These are phyloP conservation scores for Pochonia chlamydosporia DNA, from an alignment of 2,329 filamentous ascomycete genomes.

Conservation along the genomic window DNA sequence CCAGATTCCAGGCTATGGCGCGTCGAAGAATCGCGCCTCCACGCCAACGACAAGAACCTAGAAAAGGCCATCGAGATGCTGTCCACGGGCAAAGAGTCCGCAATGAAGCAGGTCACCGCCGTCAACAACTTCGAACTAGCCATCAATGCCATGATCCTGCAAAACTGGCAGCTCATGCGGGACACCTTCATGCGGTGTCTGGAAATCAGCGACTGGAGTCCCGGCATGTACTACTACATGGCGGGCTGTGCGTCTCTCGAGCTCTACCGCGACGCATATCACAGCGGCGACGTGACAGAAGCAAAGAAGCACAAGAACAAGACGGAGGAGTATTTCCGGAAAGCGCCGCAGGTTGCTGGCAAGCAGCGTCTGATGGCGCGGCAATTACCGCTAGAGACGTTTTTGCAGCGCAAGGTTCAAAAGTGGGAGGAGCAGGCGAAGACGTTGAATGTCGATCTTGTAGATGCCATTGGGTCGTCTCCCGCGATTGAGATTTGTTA, in stretches of 20 bases:
- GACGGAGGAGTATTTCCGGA: conserved; percentile 65
- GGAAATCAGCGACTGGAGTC: conserved; percentile 86
- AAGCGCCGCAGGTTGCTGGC: conserved; percentile 67
- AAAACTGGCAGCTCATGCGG: conserved; percentile 69
- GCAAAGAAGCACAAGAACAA: conserved; percentile 53
- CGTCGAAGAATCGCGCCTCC: conserved; percentile 78
- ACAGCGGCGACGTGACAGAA: conserved; percentile 26
- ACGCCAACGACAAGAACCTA: conserved; percentile 61
- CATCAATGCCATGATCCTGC: conserved; percentile 70
- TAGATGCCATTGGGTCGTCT: conserved; percentile 74
- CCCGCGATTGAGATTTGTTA: conserved; percentile 89
- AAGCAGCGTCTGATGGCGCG: conserved; percentile 87
- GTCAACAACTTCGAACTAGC: conserved; percentile 81
- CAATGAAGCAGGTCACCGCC: conserved; percentile 83
- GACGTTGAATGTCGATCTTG: conserved; percentile 58
- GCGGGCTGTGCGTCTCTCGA: conserved; percentile 74
- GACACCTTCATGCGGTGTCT: conserved; percentile 69
- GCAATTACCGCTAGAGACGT: conserved; percentile 84
- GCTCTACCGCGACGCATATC: conserved; percentile 62
- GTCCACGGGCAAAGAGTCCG: conserved; percentile 51
- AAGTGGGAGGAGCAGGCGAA: conserved; percentile 83
- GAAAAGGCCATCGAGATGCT: conserved; percentile 63
- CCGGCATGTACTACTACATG: conserved; percentile 84
- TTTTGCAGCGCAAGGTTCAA: conserved; percentile 73
- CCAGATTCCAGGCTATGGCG: conserved; percentile 81